Conservation (phyloP, 2,329 filamentous ascomycete genomes). For the Colletotrichum salicis region DNA sequence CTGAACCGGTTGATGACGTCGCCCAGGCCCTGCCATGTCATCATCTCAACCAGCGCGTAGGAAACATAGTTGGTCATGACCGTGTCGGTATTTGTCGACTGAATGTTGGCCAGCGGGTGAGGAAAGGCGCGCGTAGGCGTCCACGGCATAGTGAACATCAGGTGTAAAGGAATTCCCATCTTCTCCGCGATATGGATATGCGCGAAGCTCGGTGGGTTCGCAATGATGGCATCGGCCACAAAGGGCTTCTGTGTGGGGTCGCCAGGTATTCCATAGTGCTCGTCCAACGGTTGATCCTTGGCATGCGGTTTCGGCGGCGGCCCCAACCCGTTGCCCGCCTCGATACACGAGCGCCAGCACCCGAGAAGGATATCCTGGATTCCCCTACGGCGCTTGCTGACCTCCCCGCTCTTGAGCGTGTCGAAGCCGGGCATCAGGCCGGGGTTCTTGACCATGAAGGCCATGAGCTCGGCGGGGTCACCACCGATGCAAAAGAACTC, state of each 20-base stretch:
- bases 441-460: constrained; percentile 92
- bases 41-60: constrained; percentile 87
- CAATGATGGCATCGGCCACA: constrained; percentile 84
- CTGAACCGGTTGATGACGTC: constrained; percentile 92
- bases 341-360: constrained; percentile 87
- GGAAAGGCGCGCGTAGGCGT: constrained; percentile 86
- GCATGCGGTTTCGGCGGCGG: constrained; percentile 58
- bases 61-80: constrained; percentile 85
- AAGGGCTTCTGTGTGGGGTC: constrained; percentile 69
- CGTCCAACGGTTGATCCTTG: constrained; percentile 62
- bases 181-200: constrained; percentile 82
- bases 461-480: constrained; percentile 80
- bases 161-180: constrained; percentile 77
- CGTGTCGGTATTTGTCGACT: constrained; percentile 78
- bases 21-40: constrained; percentile 92
- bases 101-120: constrained; percentile 86
- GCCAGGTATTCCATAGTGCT: constrained; percentile 52
- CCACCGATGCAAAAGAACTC: constrained; percentile 84
- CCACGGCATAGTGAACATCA: constrained; percentile 98
- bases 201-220: constrained; percentile 81
- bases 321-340: constrained; percentile 75
- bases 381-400: constrained; percentile 77
- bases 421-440: constrained; percentile 86
- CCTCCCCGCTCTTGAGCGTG: constrained; percentile 79
- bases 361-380: constrained; percentile 85